Evolutionary conservation across 2,329 filamentous ascomycete genomes (phyloP), one percentile per base, ranked within the genome.

Genomic region (Bipolaris cookei): DNA sequence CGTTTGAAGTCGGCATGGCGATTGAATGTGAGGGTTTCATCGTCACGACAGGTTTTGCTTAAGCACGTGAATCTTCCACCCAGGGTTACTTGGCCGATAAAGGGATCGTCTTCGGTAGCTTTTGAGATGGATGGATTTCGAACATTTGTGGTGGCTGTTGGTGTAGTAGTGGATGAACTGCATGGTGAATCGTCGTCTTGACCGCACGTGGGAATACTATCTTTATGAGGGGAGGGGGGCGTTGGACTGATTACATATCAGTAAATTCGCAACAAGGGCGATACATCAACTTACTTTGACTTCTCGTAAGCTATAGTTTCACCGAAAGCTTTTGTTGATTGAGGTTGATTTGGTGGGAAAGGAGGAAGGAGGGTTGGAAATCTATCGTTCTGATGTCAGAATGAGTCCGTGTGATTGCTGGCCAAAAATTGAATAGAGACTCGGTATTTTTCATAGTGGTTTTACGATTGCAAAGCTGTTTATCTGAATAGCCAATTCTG

Each of bases 1-100:
- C 73, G 64, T 4, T 70, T 65, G 18, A 76, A 65, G 44, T 76
- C 73, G 1, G 73, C 73, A 13, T 69, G 66, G 2, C 73, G 65
- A 6, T 67, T 67, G 34, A 75, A 76, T 1, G 49, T 62, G 3
- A 65, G 32, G 11, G 61, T 56, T 5, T 54, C 34, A 16, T 45
- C 41, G 6, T 39, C 16, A 11, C 42, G 21, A 41, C 73, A 75
- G 0, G 45, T 21, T 7, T 56, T 7, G 2, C 64, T 47, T 2
- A 63, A 30, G 47, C 73, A 75, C n/a, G 59, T 58, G 54, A 74
- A 72, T 20, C 62, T 67, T 1, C 67, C 65, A 35, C 60, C 50
- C 2, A 51, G 46, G 3, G 71, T 66, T 8, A 74, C 65, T 38
- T 67, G 56, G n/a, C 70, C 72, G 11, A 71, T 69, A 2, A 63